Conservation (phyloP, 176 grass and related monocot species). For the Carex scoparia region DNA sequence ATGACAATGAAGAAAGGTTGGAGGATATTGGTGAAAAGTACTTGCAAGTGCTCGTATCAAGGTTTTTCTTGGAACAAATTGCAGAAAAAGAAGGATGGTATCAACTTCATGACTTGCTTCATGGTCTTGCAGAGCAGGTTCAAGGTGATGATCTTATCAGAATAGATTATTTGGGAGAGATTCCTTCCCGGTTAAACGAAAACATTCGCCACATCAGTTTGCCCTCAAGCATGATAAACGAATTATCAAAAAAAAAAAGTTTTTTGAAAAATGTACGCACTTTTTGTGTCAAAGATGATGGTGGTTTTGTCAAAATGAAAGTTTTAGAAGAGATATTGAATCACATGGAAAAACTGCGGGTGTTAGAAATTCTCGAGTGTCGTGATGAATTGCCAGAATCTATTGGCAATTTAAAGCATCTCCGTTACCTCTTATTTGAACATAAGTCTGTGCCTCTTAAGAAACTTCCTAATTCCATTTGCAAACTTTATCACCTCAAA, state of each 20-base stretch:
- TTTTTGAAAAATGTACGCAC: neutral
- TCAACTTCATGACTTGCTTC: neutral
- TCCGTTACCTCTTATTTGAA: rapidly evolving
- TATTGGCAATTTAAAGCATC: neutral
- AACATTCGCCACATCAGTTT: neutral
- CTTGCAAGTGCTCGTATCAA: neutral
- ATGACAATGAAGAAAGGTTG: neutral
- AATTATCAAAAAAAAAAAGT: neutral
- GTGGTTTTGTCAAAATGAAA: neutral
- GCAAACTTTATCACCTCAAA: neutral
- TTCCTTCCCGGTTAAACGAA: neutral
- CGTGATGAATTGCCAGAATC: neutral
- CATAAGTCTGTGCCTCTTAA: neutral
- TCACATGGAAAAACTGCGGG: neutral
- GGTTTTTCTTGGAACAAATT: neutral
- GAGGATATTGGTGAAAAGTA: neutral
- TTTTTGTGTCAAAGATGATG: rapidly evolving
- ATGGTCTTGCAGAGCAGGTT: neutral
- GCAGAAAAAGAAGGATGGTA: neutral
- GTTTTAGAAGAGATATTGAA: neutral
- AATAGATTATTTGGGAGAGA: neutral
- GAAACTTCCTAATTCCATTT: neutral
- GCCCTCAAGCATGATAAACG: neutral
- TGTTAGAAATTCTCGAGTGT: neutral
- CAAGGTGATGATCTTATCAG: neutral